Evolutionary conservation across 441 rosid genomes (phyloP).

Genomic region (Geranium incanum): DNA sequence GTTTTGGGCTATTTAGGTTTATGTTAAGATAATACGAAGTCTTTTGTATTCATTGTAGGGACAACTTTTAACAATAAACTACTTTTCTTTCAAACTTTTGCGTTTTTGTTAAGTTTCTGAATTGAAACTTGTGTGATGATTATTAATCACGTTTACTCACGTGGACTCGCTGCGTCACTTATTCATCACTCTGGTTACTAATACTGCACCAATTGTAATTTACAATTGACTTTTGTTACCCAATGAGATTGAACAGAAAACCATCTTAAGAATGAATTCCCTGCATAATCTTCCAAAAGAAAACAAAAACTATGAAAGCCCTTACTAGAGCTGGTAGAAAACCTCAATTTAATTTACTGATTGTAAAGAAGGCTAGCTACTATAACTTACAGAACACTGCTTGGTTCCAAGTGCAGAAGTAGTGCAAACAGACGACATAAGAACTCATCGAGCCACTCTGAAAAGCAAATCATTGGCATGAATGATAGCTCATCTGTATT

Average conservation of each 20-base stretch:
- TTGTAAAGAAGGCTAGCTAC: constrained; percentile 1
- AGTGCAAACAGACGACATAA: constrained; percentile 82
- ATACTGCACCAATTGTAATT: background rate
- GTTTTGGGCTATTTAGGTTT: no score
- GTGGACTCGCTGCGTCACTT: no score
- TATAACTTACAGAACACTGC: constrained; percentile 77
- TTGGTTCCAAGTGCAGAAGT: constrained; percentile 91
- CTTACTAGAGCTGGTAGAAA: background rate
- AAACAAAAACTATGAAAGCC: background rate
- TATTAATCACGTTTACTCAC: no score
- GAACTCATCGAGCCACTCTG: constrained; percentile 98
- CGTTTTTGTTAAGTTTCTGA: no score
- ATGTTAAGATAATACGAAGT: no score
- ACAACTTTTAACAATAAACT: no score
- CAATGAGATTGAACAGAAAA: background rate
- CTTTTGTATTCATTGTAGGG: no score
- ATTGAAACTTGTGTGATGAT: no score
- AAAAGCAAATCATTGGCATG: constrained; percentile 70
- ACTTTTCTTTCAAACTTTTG: no score
- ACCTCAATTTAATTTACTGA: background rate
- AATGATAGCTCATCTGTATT: constrained; percentile 51
- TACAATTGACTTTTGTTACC: background rate
- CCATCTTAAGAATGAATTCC: background rate
- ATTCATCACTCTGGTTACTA: no score
- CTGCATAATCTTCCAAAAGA: background rate